Base-by-base conservation (phyloP, 192 early-diverging fungal genomes). In the Mortierella hygrophila region DNA sequence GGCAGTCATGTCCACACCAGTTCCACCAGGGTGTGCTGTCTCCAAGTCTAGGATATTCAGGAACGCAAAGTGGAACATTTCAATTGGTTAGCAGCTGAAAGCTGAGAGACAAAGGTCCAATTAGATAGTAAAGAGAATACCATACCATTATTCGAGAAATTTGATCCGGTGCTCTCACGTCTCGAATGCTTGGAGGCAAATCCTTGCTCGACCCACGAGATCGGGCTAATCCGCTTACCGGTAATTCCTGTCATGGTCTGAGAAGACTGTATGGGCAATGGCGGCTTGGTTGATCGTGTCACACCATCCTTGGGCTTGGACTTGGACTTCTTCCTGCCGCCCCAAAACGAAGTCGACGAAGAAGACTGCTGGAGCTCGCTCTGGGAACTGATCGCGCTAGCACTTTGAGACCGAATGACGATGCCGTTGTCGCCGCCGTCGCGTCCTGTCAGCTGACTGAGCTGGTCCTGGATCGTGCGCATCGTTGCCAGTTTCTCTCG, bases 141-240 rank as follows among this genome's bases (percentile, higher is more conserved):
- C 41, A 55, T 85, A 85, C 78, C 83, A 68, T 76, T 32, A 35
- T 87, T 83, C 11, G 89, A 82, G 71, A 90, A 90, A 57, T 87
- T 89, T 1, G 91, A 90, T 29, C 91, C 86, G 38, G 80, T 74
- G 38, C 91, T 91, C 55, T 88, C 88, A 63, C 89, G 88, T 46
- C 89, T 70, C 8, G 85, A 88, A 70, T 91, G 88, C 35, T 81
- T 83, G 13, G 89, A 88, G n/a, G 81, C 69, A 74, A 78, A 38
- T 38, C 82, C 74, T 13, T 77, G 86, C 9, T 82, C 68, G 9
- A 44, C 70, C 90, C 79, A 82, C 40, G 75, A 89, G 83, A 76
- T 90, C 78, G 68, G 81, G 73, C 83, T 90, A 79, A 65, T 88
- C 88, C 40, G 88, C 82, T 79, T 82, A 46, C 77, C 74, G 13